These are phyloP conservation scores for Chaetomium strumarium DNA, from an alignment of 2,329 filamentous ascomycete species.

Conservation along the genomic window DNA sequence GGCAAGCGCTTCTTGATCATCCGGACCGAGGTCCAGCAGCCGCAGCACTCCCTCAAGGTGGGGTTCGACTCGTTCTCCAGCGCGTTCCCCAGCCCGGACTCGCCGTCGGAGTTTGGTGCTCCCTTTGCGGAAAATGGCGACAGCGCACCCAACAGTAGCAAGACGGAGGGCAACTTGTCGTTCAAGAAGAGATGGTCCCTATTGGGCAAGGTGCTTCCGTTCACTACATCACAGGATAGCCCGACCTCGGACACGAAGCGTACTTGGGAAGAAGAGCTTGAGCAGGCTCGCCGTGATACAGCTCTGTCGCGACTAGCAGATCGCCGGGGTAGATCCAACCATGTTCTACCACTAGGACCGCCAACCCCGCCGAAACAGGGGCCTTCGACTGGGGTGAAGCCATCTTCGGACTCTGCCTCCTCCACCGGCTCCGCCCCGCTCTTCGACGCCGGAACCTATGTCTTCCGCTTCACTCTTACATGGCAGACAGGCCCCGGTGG, in stretches of 20 bases:
- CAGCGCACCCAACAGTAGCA: neutral
- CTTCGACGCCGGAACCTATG: constrained; percentile 52
- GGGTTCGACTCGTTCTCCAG: constrained; percentile 44
- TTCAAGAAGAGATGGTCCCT: constrained; percentile 59
- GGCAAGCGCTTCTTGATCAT: constrained; percentile 85
- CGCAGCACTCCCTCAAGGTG: constrained; percentile 43
- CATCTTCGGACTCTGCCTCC: constrained; percentile 43
- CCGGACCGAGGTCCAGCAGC: constrained; percentile 59
- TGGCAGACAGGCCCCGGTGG: constrained; percentile 25
- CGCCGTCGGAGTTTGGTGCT: constrained; percentile 14
- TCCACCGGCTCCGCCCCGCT: constrained; percentile 51
- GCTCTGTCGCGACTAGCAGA: constrained; percentile 34
- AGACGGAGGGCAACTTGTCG: constrained; percentile 27
- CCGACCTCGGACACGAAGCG: constrained; percentile 18
- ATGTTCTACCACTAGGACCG: constrained; percentile 21
- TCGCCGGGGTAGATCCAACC: constrained; percentile 18
- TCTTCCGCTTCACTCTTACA: constrained; percentile 63
- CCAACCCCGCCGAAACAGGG: constrained; percentile 35
- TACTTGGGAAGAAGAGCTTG: constrained; percentile 42
- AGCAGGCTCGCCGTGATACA: constrained; percentile 45
- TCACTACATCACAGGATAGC: constrained; percentile 28
- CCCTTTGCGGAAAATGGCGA: constrained; percentile 2
- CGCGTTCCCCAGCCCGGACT: constrained; percentile 17
- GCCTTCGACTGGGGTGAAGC: constrained; percentile 28
- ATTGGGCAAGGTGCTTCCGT: constrained; percentile 56